Conservation (phyloP, 2,329 filamentous ascomycete species). For the Fonsecaea monophora region DNA sequence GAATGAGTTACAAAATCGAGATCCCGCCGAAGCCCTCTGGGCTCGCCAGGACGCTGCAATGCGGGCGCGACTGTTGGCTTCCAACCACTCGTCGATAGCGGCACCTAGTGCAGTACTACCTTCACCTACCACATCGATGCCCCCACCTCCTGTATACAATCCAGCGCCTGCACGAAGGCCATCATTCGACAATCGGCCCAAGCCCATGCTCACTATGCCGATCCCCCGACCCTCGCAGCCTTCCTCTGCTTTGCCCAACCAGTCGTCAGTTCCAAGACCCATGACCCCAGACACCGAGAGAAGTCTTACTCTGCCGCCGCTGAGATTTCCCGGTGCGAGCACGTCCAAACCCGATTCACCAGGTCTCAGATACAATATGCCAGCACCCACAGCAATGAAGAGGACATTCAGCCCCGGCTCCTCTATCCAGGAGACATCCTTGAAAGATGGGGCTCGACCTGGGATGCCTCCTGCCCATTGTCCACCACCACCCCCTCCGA, state of each 20-base stretch:
- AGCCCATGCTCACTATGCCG: slow-evolving; percentile 13
- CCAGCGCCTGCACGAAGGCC: slow-evolving; percentile 5
- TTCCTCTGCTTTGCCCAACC: background rate
- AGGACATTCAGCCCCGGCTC: slow-evolving; percentile 24
- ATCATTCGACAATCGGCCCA: slow-evolving; percentile 10
- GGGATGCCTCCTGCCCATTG: slow-evolving; percentile 1
- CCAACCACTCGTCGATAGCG: background rate
- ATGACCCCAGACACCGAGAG: slow-evolving; percentile 16
- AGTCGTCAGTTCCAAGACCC: slow-evolving; percentile 4
- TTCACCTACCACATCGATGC: slow-evolving; percentile 27
- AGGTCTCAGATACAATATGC: slow-evolving; percentile 22
- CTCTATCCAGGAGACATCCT: slow-evolving; percentile 11
- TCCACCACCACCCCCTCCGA: slow-evolving; percentile 1
- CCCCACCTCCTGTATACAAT: slow-evolving; percentile 28
- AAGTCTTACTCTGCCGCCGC: slow-evolving; percentile 21
- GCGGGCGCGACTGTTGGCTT: background rate
- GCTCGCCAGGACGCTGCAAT: slow-evolving; percentile 15
- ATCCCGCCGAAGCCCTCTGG: slow-evolving; percentile 12
- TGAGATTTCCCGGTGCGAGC: background rate
- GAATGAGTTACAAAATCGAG: background rate
- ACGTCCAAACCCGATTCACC: background rate
- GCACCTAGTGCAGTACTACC: slow-evolving; percentile 25
- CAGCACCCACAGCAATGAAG: slow-evolving; percentile 24
- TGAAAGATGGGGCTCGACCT: slow-evolving; percentile 35
- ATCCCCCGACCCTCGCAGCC: slow-evolving; percentile 12